These are phyloP conservation scores for Rhynchospora pubera DNA, from an alignment of 176 grass and related monocot genomes.

Conservation along the genomic window DNA sequence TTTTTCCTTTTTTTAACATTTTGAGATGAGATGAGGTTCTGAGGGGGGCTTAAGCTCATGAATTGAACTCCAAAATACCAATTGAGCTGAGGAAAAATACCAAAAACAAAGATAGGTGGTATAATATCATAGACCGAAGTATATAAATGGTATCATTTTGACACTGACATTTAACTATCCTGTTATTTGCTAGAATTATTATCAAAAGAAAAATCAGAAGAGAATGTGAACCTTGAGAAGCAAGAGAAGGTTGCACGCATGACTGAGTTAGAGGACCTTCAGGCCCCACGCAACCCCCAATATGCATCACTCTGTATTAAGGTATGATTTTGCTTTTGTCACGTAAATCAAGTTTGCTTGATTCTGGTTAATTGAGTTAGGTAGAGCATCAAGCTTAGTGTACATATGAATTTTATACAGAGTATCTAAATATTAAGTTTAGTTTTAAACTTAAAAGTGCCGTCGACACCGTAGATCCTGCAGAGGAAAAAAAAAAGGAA, in stretches of 20 bases:
- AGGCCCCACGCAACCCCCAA: conserved; percentile 43
- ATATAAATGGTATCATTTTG: neutral
- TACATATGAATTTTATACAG: neutral
- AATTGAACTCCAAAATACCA: neutral
- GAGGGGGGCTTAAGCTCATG: neutral
- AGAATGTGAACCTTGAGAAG: conserved; percentile 51
- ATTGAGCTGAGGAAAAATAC: neutral
- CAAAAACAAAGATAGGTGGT: neutral
- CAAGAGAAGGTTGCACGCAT: conserved; percentile 58
- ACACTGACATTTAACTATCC: neutral
- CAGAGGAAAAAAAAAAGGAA: neutral
- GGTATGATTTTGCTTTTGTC: conserved; percentile 29
- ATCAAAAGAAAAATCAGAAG: conserved; percentile 37
- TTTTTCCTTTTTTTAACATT: neutral
- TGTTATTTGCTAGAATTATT: conserved; percentile 39
- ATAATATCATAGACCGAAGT: neutral
- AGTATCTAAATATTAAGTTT: conserved; percentile 4
- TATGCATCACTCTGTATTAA: conserved; percentile 88
- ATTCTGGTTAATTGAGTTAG: neutral
- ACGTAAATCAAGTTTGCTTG: neutral
- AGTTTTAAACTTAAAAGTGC: neutral
- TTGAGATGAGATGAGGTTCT: neutral
- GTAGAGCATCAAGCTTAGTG: neutral
- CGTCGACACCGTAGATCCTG: neutral
- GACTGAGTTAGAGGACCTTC: conserved; percentile 90